Evolutionary conservation across 768 basidiomycete genomes (phyloP), one percentile per base, ranked within the genome.

Genomic region (Suillus decipiens): DNA sequence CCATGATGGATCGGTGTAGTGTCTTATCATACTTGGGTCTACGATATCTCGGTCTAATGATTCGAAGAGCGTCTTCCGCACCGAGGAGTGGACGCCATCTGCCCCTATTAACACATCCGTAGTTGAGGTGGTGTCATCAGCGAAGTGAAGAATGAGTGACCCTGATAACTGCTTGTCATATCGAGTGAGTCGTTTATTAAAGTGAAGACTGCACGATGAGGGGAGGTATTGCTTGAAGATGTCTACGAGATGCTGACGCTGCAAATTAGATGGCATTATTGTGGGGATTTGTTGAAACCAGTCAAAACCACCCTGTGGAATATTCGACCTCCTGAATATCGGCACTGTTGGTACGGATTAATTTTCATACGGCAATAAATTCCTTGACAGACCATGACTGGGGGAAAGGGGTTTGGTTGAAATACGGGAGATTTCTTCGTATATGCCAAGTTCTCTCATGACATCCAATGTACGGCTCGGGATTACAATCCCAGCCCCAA

Each of bases 391-490:
- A 63, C 62, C 56, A 39, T 45, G 48, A 61, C 14, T 53, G 28
- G 59, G 14, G 22, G 55, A 28, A 24, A 59, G 42, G 17, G 63
- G 67, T 60, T 67, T 66, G 45, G 70, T 68, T 5, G 70, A 60
- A 31, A 65, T 47, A 10, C 61, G 58, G 9, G 62, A 61, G 4
- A 71, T 61, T 11, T 72, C 66, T 10, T 61, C 65, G 41, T 68
- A 60, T 7, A 84, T 64, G 0, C 77, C 81, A 54, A 84, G 77
- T 19, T 67, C 63, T 61, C 80, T 72, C 62, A 83, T 67, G 24
- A 82, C 76, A 8, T 69, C 71, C 80, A 79, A 82, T 33, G 82
- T 83, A 47, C 80, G 72, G 5, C 71, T 68, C 81, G 80, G 82
- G 11, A 82, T 77, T 72, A 78, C 45, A 75, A 80, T 24, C 72